Percentiles rank a stretch among this genome's conserved stretches.
These are phyloP conservation scores for Curvularia sp. DNA, from an alignment of 2,329 filamentous ascomycete species.

Conservation along the genomic window DNA sequence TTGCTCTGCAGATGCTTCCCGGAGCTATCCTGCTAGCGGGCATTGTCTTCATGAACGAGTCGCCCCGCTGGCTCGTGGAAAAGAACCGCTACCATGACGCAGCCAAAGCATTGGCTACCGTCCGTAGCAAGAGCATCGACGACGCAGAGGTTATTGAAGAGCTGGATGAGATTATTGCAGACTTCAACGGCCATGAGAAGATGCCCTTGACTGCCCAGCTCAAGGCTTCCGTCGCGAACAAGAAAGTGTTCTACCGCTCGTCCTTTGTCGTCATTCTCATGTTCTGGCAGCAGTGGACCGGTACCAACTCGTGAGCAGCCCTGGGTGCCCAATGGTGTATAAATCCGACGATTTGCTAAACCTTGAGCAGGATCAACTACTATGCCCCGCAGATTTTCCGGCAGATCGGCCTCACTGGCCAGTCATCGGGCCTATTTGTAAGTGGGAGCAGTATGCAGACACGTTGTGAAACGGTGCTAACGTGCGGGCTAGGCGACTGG, in stretches of 20 bases:
- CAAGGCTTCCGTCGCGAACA: constrained; percentile 47
- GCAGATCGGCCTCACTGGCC: constrained; percentile 51
- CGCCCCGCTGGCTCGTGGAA: constrained; percentile 62
- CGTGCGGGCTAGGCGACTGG: constrained; percentile 13
- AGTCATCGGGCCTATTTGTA: constrained; percentile 53
- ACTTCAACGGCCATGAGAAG: constrained; percentile 54
- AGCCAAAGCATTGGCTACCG: constrained; percentile 49
- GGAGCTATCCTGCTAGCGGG: constrained; percentile 59
- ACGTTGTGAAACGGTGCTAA: constrained; percentile 10
- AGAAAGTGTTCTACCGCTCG: constrained; percentile 52
- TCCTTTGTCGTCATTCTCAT: constrained; percentile 54
- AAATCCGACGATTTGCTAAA: constrained; percentile 3
- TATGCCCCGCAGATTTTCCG: constrained; percentile 56
- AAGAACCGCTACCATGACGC: constrained; percentile 58
- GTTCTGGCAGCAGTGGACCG: constrained; percentile 54
- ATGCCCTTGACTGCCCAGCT: constrained; percentile 50
- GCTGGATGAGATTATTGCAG: constrained; percentile 52
- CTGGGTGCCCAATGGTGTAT: background rate
- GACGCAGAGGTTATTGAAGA: constrained; percentile 50
- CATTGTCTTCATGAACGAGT: constrained; percentile 60
- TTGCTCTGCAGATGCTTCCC: constrained; percentile 61
- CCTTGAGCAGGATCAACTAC: constrained; percentile 47
- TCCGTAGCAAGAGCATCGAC: constrained; percentile 48
- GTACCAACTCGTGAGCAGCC: constrained; percentile 28
- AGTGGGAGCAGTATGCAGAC: constrained; percentile 20